Conservation (phyloP, 495 filamentous ascomycete genomes). For the Aspergillus panamensis region DNA sequence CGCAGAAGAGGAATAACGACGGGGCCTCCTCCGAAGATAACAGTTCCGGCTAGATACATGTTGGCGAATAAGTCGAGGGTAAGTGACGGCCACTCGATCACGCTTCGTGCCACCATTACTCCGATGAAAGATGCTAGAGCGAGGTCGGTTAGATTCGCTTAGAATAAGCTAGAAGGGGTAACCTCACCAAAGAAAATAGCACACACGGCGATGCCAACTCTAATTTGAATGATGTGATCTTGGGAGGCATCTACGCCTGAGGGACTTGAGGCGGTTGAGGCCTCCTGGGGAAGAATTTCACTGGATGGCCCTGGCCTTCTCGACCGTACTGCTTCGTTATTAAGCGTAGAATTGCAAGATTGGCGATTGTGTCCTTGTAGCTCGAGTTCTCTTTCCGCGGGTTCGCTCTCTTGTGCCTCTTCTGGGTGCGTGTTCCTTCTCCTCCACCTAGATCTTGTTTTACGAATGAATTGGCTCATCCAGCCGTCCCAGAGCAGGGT, state of each 20-base stretch:
- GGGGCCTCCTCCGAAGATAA: slow-evolving; percentile 84
- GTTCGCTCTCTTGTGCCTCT: slow-evolving; percentile 11
- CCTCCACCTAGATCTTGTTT: slow-evolving; percentile 21
- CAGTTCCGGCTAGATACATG: slow-evolving; percentile 82
- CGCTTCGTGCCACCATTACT: slow-evolving; percentile 57
- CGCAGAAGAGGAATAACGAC: slow-evolving; percentile 80
- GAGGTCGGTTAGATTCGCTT: not conserved
- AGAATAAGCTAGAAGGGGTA: not conserved
- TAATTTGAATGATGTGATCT: slow-evolving; percentile 25
- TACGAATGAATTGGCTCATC: slow-evolving; percentile 42
- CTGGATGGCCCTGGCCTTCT: slow-evolving; percentile 11
- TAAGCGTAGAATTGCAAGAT: not conserved
- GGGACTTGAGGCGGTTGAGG: not conserved
- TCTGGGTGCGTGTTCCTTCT: slow-evolving; percentile 17
- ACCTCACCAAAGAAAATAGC: slow-evolving; percentile 49
- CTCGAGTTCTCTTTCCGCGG: slow-evolving; percentile 2
- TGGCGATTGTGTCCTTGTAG: slow-evolving; percentile 1
- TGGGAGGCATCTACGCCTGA: not conserved
- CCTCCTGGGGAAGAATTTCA: not conserved
- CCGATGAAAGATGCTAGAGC: slow-evolving; percentile 51
- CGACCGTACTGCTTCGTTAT: slow-evolving; percentile 15
- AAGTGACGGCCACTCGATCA: slow-evolving; percentile 41
- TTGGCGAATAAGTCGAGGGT: slow-evolving; percentile 68
- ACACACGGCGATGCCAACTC: slow-evolving; percentile 46
- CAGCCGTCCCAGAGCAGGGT: slow-evolving; percentile 60